phyloP scores from a whole-genome alignment of 2,329 filamentous ascomycete genomes.

The Microthyrium microscopicum region DNA sequence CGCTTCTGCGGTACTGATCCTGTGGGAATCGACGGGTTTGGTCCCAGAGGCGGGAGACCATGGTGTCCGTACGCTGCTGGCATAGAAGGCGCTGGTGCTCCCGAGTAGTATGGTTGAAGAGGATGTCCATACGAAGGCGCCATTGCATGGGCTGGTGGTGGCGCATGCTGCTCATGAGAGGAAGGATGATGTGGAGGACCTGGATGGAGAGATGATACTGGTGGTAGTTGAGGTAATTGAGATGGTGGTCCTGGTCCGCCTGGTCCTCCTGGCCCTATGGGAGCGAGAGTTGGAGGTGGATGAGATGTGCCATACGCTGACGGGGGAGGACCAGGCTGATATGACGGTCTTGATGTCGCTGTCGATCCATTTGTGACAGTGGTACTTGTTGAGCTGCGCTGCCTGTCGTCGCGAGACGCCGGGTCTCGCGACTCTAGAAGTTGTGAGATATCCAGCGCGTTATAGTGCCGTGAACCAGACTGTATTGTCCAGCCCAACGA shows the following conservation, averaged over 20 bases:
- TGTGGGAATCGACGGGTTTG: no score
- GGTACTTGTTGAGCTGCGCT: slow-evolving; percentile 22
- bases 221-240: slow-evolving; percentile 5
- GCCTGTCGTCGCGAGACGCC: slow-evolving; percentile 40
- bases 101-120: slow-evolving; percentile 3
- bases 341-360: neutral
- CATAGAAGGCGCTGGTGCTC: neutral
- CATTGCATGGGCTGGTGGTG: slow-evolving; percentile 23
- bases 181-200: slow-evolving; percentile 16
- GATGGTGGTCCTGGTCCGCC: slow-evolving; percentile 3
- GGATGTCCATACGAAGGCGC: slow-evolving; percentile 3
- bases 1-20: slow-evolving; percentile 17
- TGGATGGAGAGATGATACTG: slow-evolving; percentile 11
- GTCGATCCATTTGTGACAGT: slow-evolving; percentile 8
- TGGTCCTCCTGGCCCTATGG: slow-evolving; percentile 2
- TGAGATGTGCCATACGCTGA: neutral
- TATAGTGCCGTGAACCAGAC: no score
- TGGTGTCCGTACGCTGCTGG: no score
- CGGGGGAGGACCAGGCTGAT: no score
- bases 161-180: slow-evolving; percentile 15
- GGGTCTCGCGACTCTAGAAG: slow-evolving; percentile 65
- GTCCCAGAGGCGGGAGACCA: no score
- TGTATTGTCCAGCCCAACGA: no score
- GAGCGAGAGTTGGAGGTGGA: slow-evolving; percentile 10
- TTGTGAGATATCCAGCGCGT: slow-evolving; percentile 89